Evolutionary conservation across 768 basidiomycete genomes (phyloP).

Genomic region (Coprinellus micaceus): DNA sequence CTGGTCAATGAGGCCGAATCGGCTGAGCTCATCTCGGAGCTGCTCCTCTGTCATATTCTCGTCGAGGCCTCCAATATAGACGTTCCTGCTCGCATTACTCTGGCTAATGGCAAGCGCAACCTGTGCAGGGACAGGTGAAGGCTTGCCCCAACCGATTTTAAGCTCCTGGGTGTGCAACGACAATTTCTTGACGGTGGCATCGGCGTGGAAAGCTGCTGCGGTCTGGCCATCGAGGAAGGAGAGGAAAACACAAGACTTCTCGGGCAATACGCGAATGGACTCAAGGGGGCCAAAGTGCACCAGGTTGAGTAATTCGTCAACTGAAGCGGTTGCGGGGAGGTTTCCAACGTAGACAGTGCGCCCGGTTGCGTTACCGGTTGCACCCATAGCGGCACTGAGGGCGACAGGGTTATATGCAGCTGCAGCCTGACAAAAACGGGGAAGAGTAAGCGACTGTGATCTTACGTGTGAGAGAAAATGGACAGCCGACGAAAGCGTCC

Average conservation of each 20-base stretch:
- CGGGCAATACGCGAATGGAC: constrained; percentile 88
- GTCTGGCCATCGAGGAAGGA: constrained; percentile 94
- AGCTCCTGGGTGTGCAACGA: constrained; percentile 92
- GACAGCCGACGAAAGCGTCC: constrained; percentile 11
- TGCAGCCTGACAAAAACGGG: constrained; percentile 63
- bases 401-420: constrained; percentile 76
- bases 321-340: constrained; percentile 90
- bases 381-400: constrained; percentile 65
- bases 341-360: constrained; percentile 98
- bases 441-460: constrained; percentile 62
- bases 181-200: constrained; percentile 92
- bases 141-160: constrained; percentile 98
- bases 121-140: constrained; percentile 80
- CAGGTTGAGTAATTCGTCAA: constrained; percentile 95
- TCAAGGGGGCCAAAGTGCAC: constrained; percentile 98
- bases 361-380: constrained; percentile 64
- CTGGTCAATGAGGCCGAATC: constrained; percentile 96
- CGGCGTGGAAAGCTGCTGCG: constrained; percentile 95
- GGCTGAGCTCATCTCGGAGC: constrained; percentile 84
- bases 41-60: constrained; percentile 88
- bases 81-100: constrained; percentile 91
- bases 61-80: constrained; percentile 92
- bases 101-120: constrained; percentile 87
- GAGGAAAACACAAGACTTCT: constrained; percentile 97
- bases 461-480: constrained; percentile 32